Base-by-base conservation (phyloP, 257 asterid genomes). In the Petunia secreta region DNA sequence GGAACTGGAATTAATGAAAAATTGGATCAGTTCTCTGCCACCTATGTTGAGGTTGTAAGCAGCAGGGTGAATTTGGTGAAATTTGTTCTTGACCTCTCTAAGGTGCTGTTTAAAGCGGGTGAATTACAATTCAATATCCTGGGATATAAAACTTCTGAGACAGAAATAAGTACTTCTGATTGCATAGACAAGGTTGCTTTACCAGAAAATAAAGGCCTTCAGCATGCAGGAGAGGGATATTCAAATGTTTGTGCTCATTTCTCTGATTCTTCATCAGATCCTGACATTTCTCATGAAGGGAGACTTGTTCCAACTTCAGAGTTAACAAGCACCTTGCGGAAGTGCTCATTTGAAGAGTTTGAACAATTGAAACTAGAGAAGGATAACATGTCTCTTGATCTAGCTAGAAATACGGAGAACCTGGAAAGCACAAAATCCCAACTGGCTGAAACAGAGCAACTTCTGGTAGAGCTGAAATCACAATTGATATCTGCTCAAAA, bases 141-240 rank as follows among this genome's bases (percentile, higher is more conserved):
- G 78, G 96, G 97, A 54, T 91, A 89, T 66, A 91, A 86, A 86
- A 84, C 89, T 75, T 86, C 93, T 82, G 97, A 88, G 84, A 85
- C 88, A 43, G 99, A 95, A 88, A 87, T 88, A 44, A 89, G 90
- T 71, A 88, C 86, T 65, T 88, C 91, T 63, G 96, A 95, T 81
- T 95, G 97, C 80, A 92, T 95, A 41, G 98, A 95, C 89, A 95
- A 95, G 88, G 91, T 93, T 74, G 97, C 93, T 40, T 87, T 95
- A 58, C 95, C 97, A 50, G 99, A 93, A 83, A 92, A 93, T 85
- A 92, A 88, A 84, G 91, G 74, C 60, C 84, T 81, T 41, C 87
- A 83, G 75, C 88, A 91, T 44, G 84, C 87, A 14, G 94, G 83
- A 58, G 94, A 88, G 85, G 86, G 83, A 59, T 90, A 88, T 85